Conservation (phyloP, 2,329 filamentous ascomycete genomes). For the Coniochaeta ligniaria region DNA sequence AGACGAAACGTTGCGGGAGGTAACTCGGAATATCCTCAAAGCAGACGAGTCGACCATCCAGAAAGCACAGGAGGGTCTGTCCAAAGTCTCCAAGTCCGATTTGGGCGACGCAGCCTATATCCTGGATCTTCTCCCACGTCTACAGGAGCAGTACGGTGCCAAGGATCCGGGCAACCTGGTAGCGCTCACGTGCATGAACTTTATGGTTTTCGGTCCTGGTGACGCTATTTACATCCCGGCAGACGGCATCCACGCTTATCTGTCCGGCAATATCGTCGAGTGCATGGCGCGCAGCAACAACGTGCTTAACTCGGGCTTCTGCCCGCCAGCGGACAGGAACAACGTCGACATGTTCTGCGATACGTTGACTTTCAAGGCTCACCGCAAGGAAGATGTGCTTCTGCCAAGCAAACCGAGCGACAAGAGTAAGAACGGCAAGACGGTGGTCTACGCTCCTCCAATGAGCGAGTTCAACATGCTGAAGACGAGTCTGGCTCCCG, state of each 20-base stretch:
- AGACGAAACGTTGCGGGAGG: constrained; percentile 48
- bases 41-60: constrained; percentile 44
- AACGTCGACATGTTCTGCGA: constrained; percentile 56
- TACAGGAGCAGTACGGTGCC: constrained; percentile 57
- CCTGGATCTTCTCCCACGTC: constrained; percentile 53
- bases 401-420: constrained; percentile 41
- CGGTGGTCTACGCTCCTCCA: constrained; percentile 56
- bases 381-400: constrained; percentile 48
- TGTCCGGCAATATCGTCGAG: constrained; percentile 68
- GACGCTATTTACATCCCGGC: constrained; percentile 65
- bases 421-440: constrained; percentile 51
- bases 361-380: constrained; percentile 56
- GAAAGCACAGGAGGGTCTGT: constrained; percentile 43
- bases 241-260: constrained; percentile 67
- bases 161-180: constrained; percentile 62
- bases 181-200: constrained; percentile 69
- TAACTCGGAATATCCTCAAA: constrained; percentile 47
- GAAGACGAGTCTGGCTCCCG: constrained; percentile 44
- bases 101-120: constrained; percentile 51
- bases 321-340: constrained; percentile 57
- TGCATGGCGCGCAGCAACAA: constrained; percentile 74
- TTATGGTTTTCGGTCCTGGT: constrained; percentile 55
- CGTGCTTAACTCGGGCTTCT: constrained; percentile 69
- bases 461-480: constrained; percentile 69
- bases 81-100: constrained; percentile 34